Evolutionary conservation across 2,329 filamentous ascomycete species (phyloP).

Genomic region (Aureobasidium mangrovei): DNA sequence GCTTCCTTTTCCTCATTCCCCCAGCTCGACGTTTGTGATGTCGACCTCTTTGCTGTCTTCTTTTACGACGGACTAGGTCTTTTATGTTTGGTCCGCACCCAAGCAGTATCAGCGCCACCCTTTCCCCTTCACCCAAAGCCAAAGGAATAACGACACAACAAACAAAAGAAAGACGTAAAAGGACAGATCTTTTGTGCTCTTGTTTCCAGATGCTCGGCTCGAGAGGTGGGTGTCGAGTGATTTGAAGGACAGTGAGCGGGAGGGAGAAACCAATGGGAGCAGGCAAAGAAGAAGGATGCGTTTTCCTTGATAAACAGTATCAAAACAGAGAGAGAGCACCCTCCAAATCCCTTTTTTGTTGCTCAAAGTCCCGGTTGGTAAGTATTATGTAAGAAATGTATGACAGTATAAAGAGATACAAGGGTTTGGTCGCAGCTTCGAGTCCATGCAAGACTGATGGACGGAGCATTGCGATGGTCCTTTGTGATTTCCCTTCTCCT

Average conservation of each 20-base stretch:
- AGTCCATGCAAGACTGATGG: background rate
- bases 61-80: too few species aligned
- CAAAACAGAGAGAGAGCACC: background rate
- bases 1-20: too few species aligned
- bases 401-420: constrained; percentile 11
- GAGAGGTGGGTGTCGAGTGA: background rate
- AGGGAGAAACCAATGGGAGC: background rate
- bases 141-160: too few species aligned
- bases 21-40: too few species aligned
- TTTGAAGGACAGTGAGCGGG: background rate
- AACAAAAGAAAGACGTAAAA: background rate
- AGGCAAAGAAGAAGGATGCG: constrained; percentile 1
- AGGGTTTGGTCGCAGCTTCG: background rate
- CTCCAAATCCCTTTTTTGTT: constrained; percentile 4
- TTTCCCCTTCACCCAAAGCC: too few species aligned
- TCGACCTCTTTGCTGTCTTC: too few species aligned
- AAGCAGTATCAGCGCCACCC: too few species aligned
- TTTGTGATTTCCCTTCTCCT: constrained; percentile 1
- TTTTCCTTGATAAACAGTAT: constrained; percentile 3
- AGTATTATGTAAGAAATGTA: constrained; percentile 13
- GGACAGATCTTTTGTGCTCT: background rate
- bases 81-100: too few species aligned
- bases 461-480: background rate
- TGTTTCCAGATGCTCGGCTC: background rate
- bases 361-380: constrained; percentile 4